phyloP scores from a whole-genome alignment of 306 rosid species.

The Betula pendula region DNA sequence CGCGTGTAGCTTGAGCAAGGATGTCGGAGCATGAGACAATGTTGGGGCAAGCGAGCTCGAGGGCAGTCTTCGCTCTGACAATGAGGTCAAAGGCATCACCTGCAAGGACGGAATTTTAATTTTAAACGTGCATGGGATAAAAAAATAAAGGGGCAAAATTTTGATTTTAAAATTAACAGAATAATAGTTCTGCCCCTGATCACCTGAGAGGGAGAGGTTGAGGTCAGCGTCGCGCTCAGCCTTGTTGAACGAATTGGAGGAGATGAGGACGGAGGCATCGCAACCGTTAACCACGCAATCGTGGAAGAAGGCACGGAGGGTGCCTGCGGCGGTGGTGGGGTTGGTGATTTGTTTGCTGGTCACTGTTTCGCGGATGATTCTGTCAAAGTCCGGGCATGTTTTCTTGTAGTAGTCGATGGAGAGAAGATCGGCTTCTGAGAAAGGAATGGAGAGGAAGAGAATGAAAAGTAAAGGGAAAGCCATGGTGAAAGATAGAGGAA shows the following conservation, averaged over 20 bases:
- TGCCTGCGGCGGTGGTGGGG: slow-evolving; percentile 51
- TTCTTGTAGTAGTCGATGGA: slow-evolving; percentile 35
- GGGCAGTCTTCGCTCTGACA: slow-evolving; percentile 34
- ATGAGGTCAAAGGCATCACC: slow-evolving; percentile 53
- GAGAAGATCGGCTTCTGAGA: slow-evolving; percentile 36
- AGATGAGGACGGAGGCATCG: slow-evolving; percentile 44
- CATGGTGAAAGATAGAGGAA: slow-evolving; percentile 17
- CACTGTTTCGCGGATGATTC: slow-evolving; percentile 34
- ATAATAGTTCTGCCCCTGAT: no score
- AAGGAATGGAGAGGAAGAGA: slow-evolving; percentile 6
- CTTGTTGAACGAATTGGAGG: slow-evolving; percentile 36
- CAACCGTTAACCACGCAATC: slow-evolving; percentile 55
- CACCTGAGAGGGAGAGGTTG: slow-evolving; percentile 35
- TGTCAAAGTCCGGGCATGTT: slow-evolving; percentile 43
- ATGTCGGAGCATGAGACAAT: slow-evolving; percentile 57
- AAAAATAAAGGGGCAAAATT: no score
- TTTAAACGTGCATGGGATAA: no score
- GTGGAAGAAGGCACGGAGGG: slow-evolving; percentile 48
- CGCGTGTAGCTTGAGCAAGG: slow-evolving; percentile 47
- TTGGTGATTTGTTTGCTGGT: slow-evolving; percentile 28
- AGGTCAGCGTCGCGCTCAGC: slow-evolving; percentile 51
- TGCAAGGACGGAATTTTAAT: no score
- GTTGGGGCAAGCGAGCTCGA: slow-evolving; percentile 60
- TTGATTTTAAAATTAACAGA: no score
- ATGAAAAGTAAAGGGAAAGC: slow-evolving; percentile 4